Conservation (phyloP, 345 rosid species). For the Atalantia buxifolia region DNA sequence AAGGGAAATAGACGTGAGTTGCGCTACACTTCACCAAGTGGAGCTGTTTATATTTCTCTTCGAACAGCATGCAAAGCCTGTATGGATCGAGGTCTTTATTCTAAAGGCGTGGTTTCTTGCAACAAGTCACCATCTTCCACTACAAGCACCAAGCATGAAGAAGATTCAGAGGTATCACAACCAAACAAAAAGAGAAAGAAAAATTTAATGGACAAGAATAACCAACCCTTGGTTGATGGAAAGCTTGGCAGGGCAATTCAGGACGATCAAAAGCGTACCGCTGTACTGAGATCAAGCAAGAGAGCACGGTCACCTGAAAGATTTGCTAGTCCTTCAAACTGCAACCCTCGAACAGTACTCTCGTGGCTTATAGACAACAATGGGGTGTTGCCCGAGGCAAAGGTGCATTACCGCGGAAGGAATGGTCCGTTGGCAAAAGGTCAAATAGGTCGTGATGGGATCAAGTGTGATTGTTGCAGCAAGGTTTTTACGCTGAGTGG, state of each 20-base stretch:
- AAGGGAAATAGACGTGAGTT: neutral
- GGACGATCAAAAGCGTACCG: neutral
- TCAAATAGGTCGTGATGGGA: slow-evolving; percentile 36
- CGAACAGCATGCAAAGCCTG: slow-evolving; percentile 17
- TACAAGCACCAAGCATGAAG: neutral
- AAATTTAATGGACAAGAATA: neutral
- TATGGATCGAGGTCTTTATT: neutral
- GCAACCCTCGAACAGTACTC: slow-evolving; percentile 23
- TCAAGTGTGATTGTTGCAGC: slow-evolving; percentile 33
- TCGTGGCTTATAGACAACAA: slow-evolving; percentile 44
- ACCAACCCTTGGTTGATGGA: too few species aligned
- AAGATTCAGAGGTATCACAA: neutral
- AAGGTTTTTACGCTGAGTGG: slow-evolving; percentile 21
- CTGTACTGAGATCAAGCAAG: slow-evolving; percentile 2
- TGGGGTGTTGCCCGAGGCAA: slow-evolving; percentile 20
- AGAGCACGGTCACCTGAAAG: slow-evolving; percentile 1
- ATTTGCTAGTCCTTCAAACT: neutral
- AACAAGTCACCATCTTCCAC: neutral
- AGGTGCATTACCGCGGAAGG: slow-evolving; percentile 26
- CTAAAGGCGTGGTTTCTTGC: neutral
- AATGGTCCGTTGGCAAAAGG: slow-evolving; percentile 29
- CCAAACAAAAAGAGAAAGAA: neutral
- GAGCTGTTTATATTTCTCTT: slow-evolving; percentile 7
- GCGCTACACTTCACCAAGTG: slow-evolving; percentile 12
- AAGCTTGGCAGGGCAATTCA: neutral